Evolutionary conservation across 345 rosid genomes (phyloP).

Genomic region (rapeseed (Brassica napus)): DNA sequence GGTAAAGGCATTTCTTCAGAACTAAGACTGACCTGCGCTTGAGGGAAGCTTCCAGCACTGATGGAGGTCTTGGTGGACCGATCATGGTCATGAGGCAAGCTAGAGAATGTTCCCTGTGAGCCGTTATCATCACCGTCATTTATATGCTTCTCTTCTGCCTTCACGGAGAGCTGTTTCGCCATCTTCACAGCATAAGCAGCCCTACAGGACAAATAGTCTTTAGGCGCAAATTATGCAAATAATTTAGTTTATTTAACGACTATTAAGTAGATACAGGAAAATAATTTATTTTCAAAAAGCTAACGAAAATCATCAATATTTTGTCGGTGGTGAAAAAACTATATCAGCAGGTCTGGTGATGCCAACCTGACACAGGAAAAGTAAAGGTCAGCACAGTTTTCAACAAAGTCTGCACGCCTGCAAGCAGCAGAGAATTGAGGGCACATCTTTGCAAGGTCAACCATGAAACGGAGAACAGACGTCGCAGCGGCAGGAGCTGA

Average conservation of each 20-base stretch:
- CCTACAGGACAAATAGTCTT: conserved; percentile 50
- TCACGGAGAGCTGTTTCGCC: conserved; percentile 76
- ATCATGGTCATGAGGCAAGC: conserved; percentile 83
- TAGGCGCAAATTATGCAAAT: conserved; percentile 12
- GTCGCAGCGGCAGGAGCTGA: conserved; percentile 99
- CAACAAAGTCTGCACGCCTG: conserved; percentile 88
- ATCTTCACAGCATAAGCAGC: conserved; percentile 85
- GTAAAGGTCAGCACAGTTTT: conserved; percentile 88
- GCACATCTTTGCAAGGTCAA: conserved; percentile 98
- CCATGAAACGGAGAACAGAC: conserved; percentile 95
- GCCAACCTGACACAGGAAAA: conserved; percentile 96
- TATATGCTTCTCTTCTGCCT: conserved; percentile 74
- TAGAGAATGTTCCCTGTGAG: conserved; percentile 78
- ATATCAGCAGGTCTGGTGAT: conserved; percentile 26
- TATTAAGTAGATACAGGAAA: background rate
- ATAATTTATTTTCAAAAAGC: conserved; percentile 4
- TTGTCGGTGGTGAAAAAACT: conserved; percentile 16
- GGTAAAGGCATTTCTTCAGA: conserved; percentile 67
- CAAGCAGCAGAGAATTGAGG: conserved; percentile 91
- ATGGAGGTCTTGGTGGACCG: conserved; percentile 82
- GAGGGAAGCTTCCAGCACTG: conserved; percentile 89
- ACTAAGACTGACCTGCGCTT: conserved; percentile 79
- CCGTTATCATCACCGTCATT: conserved; percentile 78
- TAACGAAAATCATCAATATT: conserved; percentile 14
- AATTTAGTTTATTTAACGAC: conserved; percentile 5